Percentiles rank a stretch among this genome's conserved stretches.
Evolutionary conservation across 768 basidiomycete genomes (phyloP).

Genomic region (Mycena rebaudengoi): DNA sequence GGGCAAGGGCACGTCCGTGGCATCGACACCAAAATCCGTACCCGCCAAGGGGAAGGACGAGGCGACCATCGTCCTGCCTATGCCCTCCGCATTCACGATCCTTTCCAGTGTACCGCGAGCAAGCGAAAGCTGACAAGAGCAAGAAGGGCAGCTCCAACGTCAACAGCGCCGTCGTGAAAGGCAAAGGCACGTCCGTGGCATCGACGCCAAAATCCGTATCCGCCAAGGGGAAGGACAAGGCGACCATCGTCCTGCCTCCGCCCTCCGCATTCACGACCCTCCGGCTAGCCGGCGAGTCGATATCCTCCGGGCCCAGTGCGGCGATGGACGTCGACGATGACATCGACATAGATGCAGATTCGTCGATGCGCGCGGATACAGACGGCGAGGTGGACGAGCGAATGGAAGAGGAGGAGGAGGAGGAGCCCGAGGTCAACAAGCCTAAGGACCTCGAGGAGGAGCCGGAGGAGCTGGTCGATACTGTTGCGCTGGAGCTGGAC

Average conservation of each 20-base stretch:
- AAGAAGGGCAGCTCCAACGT: constrained; percentile 45
- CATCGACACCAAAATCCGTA: constrained; percentile 21
- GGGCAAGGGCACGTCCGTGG: constrained; percentile 35
- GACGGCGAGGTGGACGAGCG: constrained; percentile 36
- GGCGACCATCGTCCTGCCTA: constrained; percentile 33
- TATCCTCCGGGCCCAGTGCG: constrained; percentile 35
- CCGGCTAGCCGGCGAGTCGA: constrained; percentile 9
- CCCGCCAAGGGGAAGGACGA: constrained; percentile 52
- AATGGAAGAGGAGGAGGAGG: constrained; percentile 30
- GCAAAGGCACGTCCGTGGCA: constrained; percentile 35
- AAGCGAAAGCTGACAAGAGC: constrained; percentile 69
- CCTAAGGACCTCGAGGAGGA: constrained; percentile 52
- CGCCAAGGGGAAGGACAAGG: constrained; percentile 51
- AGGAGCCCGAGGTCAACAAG: constrained; percentile 49
- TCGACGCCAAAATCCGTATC: constrained; percentile 29
- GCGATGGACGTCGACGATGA: constrained; percentile 45
- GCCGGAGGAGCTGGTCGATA: constrained; percentile 50
- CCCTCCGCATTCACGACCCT: constrained; percentile 34
- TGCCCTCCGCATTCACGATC: constrained; percentile 40
- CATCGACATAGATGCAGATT: constrained; percentile 36
- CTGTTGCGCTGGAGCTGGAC: constrained; percentile 53
- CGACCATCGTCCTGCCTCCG: constrained; percentile 25
- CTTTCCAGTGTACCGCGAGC: constrained; percentile 71
- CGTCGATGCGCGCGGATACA: constrained; percentile 21
- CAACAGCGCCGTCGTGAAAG: constrained; percentile 20